A percentile compares a stretch with the other conserved stretches of the same genome.
These are phyloP conservation scores for Echria macrotheca DNA, from an alignment of 495 filamentous ascomycete genomes.

Conservation along the genomic window DNA sequence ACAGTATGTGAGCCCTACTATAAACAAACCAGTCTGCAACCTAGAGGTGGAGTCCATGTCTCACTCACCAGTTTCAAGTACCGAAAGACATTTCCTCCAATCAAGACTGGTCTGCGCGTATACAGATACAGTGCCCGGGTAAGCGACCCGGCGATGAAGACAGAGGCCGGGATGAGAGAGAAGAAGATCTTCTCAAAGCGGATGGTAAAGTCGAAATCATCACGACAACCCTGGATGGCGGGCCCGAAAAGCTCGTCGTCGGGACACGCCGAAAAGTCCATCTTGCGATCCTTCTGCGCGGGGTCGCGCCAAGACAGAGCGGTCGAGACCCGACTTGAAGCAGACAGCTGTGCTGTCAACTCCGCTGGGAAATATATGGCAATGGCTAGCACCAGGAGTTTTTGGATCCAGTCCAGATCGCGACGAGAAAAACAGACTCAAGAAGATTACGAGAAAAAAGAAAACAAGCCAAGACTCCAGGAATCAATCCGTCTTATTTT, in stretches of 20 bases:
- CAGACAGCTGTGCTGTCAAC: too few species aligned
- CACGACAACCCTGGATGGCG: constrained; percentile 20
- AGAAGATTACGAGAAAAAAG: too few species aligned
- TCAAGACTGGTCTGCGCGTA: constrained; percentile 27
- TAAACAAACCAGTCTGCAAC: too few species aligned
- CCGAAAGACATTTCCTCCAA: constrained; percentile 31
- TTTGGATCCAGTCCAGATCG: too few species aligned
- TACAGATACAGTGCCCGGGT: constrained; percentile 28
- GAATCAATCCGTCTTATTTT: too few species aligned
- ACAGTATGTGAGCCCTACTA: background rate
- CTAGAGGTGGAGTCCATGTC: too few species aligned
- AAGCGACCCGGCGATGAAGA: constrained; percentile 37
- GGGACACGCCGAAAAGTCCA: constrained; percentile 21
- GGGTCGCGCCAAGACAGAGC: too few species aligned
- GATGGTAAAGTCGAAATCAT: constrained; percentile 43
- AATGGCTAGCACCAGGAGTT: too few species aligned
- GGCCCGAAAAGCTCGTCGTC: constrained; percentile 21
- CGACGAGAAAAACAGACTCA: too few species aligned
- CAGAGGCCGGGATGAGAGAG: constrained; percentile 33
- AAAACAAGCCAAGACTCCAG: too few species aligned
- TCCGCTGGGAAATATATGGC: too few species aligned
- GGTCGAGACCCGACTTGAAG: too few species aligned
- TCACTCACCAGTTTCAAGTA: constrained; percentile 31
- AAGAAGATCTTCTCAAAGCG: constrained; percentile 44
- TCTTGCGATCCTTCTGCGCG: constrained; percentile 2